Evolutionary conservation across 2,329 filamentous ascomycete genomes (phyloP).

Genomic region (Pleurostoma richardsiae): DNA sequence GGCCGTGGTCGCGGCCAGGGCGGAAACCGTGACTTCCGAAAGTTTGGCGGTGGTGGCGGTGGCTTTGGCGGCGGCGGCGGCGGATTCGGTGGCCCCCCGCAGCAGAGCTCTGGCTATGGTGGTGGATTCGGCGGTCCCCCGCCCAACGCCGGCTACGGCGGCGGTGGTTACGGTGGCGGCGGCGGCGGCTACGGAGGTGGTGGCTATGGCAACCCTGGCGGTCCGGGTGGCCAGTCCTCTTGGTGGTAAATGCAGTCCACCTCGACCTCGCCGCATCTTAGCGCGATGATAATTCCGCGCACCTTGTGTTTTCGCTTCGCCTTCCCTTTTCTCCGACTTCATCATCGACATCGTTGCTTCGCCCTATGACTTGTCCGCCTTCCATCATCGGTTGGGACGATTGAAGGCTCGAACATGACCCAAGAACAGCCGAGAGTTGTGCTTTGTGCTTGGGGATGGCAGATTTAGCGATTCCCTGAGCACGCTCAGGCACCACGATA

Average conservation of each 20-base stretch:
- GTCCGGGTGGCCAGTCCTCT: constrained; percentile 57
- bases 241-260: constrained; percentile 53
- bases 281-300: not conserved
- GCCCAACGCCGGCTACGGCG: constrained; percentile 28
- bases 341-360: constrained; percentile 12
- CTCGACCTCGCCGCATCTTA: constrained; percentile 4
- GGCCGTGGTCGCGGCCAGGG: constrained; percentile 67
- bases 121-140: constrained; percentile 34
- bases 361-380: constrained; percentile 18
- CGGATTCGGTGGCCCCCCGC: constrained; percentile 36
- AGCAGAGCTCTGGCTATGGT: constrained; percentile 26
- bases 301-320: constrained; percentile 4
- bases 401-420: constrained; percentile 31
- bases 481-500: constrained; percentile 28
- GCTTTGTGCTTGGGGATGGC: constrained; percentile 21
- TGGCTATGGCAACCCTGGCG: constrained; percentile 66
- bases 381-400: constrained; percentile 19
- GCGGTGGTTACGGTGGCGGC: constrained; percentile 33
- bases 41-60: constrained; percentile 56
- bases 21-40: constrained; percentile 86
- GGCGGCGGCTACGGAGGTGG: constrained; percentile 44
- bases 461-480: constrained; percentile 25
- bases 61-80: constrained; percentile 41
- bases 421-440: constrained; percentile 15
- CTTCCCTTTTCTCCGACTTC: constrained; percentile 14